Conservation (phyloP, 306 rosid species). For the Sesbania bispinosa region DNA sequence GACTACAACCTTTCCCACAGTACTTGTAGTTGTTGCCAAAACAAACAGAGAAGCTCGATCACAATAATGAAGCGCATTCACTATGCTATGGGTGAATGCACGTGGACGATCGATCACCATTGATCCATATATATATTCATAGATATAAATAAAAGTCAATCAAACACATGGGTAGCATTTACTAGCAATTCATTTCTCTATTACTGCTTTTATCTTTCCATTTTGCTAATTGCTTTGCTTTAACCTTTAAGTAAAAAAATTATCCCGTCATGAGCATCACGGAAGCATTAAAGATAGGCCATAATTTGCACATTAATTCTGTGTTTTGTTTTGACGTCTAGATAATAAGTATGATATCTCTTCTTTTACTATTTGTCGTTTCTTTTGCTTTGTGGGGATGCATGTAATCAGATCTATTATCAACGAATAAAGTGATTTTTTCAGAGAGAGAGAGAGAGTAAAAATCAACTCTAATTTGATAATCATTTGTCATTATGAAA, state of each 20-base stretch:
- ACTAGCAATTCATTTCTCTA: neutral
- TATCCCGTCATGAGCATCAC: neutral
- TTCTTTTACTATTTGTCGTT: conserved; percentile 21
- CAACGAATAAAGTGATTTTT: conserved; percentile 3
- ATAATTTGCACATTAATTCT: neutral
- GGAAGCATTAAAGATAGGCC: conserved; percentile 12
- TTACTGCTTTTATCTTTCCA: too few relatives aligned
- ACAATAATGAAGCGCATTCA: too few relatives aligned
- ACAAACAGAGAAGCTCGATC: neutral
- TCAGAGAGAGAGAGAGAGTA: neutral
- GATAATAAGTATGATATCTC: neutral
- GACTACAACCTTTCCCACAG: neutral
- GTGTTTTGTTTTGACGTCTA: neutral
- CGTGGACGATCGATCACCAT: neutral
- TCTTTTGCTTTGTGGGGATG: conserved; percentile 19
- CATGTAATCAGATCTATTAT: neutral
- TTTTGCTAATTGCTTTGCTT: neutral
- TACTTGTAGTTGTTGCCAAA: too few relatives aligned
- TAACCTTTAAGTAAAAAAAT: neutral
- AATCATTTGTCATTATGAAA: conserved; percentile 30
- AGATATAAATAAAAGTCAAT: neutral
- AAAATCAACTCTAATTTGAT: neutral
- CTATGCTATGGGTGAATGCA: neutral
- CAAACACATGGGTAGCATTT: neutral
- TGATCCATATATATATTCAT: neutral